Evolutionary conservation across 2,329 filamentous ascomycete species (phyloP).

Genomic region (Cercospora sp.): DNA sequence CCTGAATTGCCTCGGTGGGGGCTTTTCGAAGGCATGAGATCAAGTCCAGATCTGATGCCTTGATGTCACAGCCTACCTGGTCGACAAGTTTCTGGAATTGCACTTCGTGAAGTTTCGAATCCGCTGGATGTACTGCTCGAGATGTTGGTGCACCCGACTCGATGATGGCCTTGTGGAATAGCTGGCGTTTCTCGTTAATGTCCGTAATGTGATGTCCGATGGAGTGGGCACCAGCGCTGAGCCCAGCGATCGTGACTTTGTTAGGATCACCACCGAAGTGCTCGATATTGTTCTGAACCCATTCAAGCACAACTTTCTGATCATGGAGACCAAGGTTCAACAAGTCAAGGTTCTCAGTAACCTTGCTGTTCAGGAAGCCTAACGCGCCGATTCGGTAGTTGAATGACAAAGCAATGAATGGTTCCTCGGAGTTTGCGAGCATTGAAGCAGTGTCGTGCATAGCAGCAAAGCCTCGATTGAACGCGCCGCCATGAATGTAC

Average conservation of each 20-base stretch:
- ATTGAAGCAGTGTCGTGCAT: slow-evolving; percentile 57
- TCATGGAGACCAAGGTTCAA: slow-evolving; percentile 48
- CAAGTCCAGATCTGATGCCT: slow-evolving; percentile 36
- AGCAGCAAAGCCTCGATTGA: slow-evolving; percentile 51
- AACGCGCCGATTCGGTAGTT: slow-evolving; percentile 66
- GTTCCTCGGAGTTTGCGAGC: slow-evolving; percentile 53
- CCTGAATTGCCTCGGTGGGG: slow-evolving; percentile 40
- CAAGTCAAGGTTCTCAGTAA: slow-evolving; percentile 55
- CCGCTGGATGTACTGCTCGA: slow-evolving; percentile 48
- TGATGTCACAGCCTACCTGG: slow-evolving; percentile 39
- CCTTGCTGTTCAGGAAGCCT: slow-evolving; percentile 63
- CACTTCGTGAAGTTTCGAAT: slow-evolving; percentile 44
- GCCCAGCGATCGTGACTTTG: slow-evolving; percentile 34
- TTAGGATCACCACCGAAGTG: slow-evolving; percentile 42
- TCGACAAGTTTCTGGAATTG: slow-evolving; percentile 49
- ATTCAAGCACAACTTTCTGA: slow-evolving; percentile 46
- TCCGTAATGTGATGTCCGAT: slow-evolving; percentile 68
- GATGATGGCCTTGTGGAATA: slow-evolving; percentile 52
- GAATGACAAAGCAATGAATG: slow-evolving; percentile 59
- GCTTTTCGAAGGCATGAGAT: slow-evolving; percentile 48
- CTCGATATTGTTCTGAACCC: slow-evolving; percentile 44
- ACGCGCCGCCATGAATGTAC: slow-evolving; percentile 65
- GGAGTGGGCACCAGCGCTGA: slow-evolving; percentile 64
- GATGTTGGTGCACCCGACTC: slow-evolving; percentile 52
- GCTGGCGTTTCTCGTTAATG: slow-evolving; percentile 39